These are phyloP conservation scores for Theobroma cacao DNA, from an alignment of 345 rosid genomes.

Conservation along the genomic window DNA sequence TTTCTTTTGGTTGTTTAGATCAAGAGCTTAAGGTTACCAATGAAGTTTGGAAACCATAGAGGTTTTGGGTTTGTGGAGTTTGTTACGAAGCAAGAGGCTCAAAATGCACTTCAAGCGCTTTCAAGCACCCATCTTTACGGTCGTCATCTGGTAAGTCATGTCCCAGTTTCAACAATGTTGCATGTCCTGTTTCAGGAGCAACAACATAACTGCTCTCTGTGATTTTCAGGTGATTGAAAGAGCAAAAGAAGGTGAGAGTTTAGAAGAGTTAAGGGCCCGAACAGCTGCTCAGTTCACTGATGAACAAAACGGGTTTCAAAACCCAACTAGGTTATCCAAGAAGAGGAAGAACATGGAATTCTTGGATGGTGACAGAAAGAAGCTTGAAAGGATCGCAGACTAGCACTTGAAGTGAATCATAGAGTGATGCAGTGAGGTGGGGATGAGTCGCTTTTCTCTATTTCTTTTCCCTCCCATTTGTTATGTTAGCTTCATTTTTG, in stretches of 20 bases:
- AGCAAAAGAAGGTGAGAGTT: constrained; percentile 87
- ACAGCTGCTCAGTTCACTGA: constrained; percentile 74
- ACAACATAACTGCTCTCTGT: not conserved
- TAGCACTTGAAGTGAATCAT: constrained; percentile 9
- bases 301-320: constrained; percentile 40
- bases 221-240: constrained; percentile 69
- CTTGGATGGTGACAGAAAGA: constrained; percentile 55
- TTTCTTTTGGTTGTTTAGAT: constrained; percentile 41
- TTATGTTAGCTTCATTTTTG: constrained; percentile 10
- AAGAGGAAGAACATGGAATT: constrained; percentile 57
- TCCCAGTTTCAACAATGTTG: not conserved
- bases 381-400: constrained; percentile 49
- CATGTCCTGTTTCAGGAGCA: not conserved
- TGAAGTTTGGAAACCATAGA: constrained; percentile 68
- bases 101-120: constrained; percentile 65
- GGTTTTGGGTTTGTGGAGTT: constrained; percentile 90
- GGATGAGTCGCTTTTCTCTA: not conserved
- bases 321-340: constrained; percentile 44
- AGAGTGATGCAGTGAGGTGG: not conserved
- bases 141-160: constrained; percentile 71
- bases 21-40: constrained; percentile 84
- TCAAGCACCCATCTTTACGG: constrained; percentile 83
- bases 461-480: not conserved
- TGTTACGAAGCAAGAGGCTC: constrained; percentile 87
- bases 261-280: constrained; percentile 72